These are phyloP conservation scores for Chaetomium sp. DNA, from an alignment of 2,329 filamentous ascomycete species.

Conservation along the genomic window DNA sequence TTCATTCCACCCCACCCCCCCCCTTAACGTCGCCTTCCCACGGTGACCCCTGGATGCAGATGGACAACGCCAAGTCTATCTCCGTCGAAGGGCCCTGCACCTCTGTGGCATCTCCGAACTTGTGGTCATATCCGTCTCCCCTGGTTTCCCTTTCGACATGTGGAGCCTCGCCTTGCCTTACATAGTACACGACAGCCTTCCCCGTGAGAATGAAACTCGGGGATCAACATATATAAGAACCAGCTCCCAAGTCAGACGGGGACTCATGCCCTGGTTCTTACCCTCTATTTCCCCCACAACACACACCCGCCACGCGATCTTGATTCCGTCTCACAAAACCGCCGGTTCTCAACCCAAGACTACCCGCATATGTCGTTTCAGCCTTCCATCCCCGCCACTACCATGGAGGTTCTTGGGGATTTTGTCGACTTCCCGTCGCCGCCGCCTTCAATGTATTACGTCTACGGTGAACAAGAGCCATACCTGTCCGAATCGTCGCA, in stretches of 20 bases:
- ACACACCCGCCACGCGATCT: background rate
- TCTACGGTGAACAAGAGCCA: constrained; percentile 32
- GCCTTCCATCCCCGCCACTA: background rate
- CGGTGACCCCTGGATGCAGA: constrained; percentile 3
- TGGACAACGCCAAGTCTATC: constrained; percentile 8
- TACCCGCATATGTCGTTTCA: constrained; percentile 7
- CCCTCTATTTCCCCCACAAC: background rate
- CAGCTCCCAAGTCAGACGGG: too few relatives aligned
- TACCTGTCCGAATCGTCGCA: constrained; percentile 32
- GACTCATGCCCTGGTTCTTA: too few relatives aligned
- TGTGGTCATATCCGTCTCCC: constrained; percentile 2
- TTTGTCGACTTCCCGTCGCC: constrained; percentile 31
- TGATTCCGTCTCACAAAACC: background rate
- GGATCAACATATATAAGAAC: too few relatives aligned
- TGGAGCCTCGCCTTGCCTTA: too few relatives aligned
- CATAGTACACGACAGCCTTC: too few relatives aligned
- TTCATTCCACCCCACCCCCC: background rate
- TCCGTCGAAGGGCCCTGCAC: constrained; percentile 1
- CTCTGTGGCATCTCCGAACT: background rate
- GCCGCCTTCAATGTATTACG: constrained; percentile 28
- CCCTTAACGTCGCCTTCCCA: background rate
- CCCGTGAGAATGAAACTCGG: too few relatives aligned
- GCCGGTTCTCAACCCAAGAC: constrained; percentile 5
- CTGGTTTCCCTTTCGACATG: background rate
- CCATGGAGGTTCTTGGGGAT: constrained; percentile 30